Evolutionary conservation across 1,284 basidiomycete species (phyloP), one percentile per base, ranked within the genome.

Genomic region (Cryptococcus hybrid): DNA sequence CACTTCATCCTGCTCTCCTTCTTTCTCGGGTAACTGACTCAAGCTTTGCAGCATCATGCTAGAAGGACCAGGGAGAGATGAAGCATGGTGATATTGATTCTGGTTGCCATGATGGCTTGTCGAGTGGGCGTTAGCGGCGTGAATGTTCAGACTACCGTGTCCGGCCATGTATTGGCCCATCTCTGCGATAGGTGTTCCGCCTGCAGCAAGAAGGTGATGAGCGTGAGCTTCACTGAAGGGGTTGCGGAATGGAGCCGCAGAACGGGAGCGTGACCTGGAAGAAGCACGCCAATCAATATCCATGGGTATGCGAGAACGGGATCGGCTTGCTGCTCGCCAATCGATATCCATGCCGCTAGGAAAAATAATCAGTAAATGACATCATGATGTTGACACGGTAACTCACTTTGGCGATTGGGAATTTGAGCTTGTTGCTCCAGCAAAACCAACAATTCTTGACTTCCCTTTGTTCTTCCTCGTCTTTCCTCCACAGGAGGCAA

Each of bases 321-420:
- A 96, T 59, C 93, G 85, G 71, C 90, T 93, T 70, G 91, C 86
- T 15, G 89, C 88, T 47, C 92, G 85, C 92, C 94, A 97, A 73
- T 98, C 95, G 88, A 98, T 96, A 43, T 77, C 76, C 64, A 80
- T 81, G 15, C 79, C 72, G 51, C 74, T 77, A 53, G 61, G 68
- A n/a, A 63, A 46, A 12, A 43, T 37, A 42, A 42, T 55, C 49
- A 58, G 52, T 36, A 3, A 15, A n/a, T 6, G 40, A 40, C 13
- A 42, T 40, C 18, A 46, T 9, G 13, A 46, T 13, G 13, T 47
- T 7, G 42, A 34, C 66, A 65, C 65, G 45, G 13, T 34, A 51
- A 88, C 89, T 80, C 78, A 92, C 91, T 89, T 88, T 64, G 81
- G 80, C 51, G 88, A 86, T 86, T 54, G 47, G 63, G 52, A 51